Evolutionary conservation across 345 rosid species (phyloP), one percentile per base, ranked within the genome.

Genomic region (Atalantia buxifolia): DNA sequence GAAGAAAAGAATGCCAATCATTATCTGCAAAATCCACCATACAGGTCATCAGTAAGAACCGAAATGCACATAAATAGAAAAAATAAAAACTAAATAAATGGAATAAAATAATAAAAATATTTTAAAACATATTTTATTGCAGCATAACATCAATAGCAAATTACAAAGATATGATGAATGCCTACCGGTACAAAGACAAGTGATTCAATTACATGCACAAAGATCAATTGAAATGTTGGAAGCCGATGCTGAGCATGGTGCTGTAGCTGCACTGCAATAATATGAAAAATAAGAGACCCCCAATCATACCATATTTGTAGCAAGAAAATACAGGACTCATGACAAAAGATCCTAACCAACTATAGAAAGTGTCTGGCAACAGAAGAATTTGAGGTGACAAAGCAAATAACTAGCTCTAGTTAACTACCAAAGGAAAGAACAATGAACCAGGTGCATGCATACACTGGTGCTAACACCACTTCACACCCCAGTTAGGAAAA

Each of bases 201-300:
- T 6, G 98, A 97, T 82, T 97, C 98, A 69, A 97, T 90, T 36
- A 92, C 99, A 80, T 97, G 98, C 69, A 97, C 97, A 83, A 97
- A 97, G 79, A 97, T 97, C 89, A 97, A 88, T 88, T 97, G 98
- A 87, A 97, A 97, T 30, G 99, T 94, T 66, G 99, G 99, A 79
- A 94, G 90, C 78, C 86, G 90, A 84, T 93, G 98, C 74, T 93
- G 97, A 84, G 99, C 99, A 84, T 94, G 98, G 89, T 97, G 98
- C 79, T 97, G 98, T 88, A 97, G 99, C 93, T 97, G 99, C 91
- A 94, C 99, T 94, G 98, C 86, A 89, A 84, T 69, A 80, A 81
- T 84, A 71, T 77, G 73, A 83, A 76, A 89, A 45, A 77, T 76
- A 78, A 77, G 71, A 76, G 71, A 81, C 70, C 67, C 31, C 77